Percentiles rank a stretch among this genome's conserved stretches.
phyloP scores from a whole-genome alignment of 805 yeast species.

The Metschnikowia anglica region DNA sequence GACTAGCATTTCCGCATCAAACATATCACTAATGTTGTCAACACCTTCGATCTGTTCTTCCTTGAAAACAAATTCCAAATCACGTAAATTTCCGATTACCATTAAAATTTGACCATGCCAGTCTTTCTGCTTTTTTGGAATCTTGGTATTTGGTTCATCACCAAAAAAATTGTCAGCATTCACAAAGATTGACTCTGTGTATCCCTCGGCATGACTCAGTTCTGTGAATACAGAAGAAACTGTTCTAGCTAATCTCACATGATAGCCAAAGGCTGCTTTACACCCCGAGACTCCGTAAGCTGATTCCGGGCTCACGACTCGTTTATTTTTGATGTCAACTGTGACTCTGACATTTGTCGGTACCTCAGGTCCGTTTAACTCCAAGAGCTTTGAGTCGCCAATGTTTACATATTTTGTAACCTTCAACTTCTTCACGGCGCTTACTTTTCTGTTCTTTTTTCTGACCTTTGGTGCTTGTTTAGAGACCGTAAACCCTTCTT shows the following conservation, averaged over 20 bases:
- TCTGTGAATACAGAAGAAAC: conserved; percentile 72
- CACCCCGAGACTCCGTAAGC: conserved; percentile 69
- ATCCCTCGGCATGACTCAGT: conserved; percentile 61
- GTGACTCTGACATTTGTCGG: conserved; percentile 82
- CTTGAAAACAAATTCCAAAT: conserved; percentile 52
- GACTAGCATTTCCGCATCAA: conserved; percentile 60
- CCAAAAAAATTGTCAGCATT: conserved; percentile 65
- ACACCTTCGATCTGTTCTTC: conserved; percentile 56
- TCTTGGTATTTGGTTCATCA: conserved; percentile 26
- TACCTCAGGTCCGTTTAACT: conserved; percentile 54
- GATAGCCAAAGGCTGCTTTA: conserved; percentile 65
- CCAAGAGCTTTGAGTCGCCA: conserved; percentile 61
- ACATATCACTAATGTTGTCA: conserved; percentile 56
- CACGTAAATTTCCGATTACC: conserved; percentile 63
- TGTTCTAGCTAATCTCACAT: conserved; percentile 62
- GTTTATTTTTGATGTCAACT: conserved; percentile 59
- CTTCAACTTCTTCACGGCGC: conserved; percentile 40
- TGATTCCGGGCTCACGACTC: conserved; percentile 65
- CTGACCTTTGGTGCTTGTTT: conserved; percentile 38
- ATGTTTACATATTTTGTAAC: conserved; percentile 75
- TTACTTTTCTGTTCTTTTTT: conserved; percentile 45
- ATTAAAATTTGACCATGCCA: conserved; percentile 43
- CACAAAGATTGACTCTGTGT: conserved; percentile 62
- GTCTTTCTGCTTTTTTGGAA: conserved; percentile 18
- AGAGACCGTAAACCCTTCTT: conserved; percentile 63